phyloP scores from a whole-genome alignment of 805 yeast species.

The Saccharomycopsis sp. region DNA sequence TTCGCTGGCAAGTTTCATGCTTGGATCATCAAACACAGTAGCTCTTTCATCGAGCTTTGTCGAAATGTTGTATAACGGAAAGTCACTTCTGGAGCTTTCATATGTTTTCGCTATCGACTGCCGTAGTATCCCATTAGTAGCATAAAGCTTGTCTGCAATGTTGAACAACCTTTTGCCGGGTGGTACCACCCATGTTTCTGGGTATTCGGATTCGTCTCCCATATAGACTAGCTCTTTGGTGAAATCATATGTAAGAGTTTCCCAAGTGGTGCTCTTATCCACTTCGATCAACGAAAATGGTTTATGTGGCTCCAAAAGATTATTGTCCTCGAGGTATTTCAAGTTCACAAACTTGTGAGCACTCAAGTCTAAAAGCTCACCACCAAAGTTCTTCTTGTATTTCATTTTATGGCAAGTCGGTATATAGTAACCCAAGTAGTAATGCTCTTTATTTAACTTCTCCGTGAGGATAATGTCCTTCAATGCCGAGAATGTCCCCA shows the following conservation, averaged over 20 bases:
- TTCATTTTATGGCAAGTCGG: slow-evolving; percentile 75
- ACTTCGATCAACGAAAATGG: slow-evolving; percentile 20
- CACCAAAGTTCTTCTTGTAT: slow-evolving; percentile 74
- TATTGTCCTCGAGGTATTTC: slow-evolving; percentile 24
- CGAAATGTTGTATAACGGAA: too few relatives aligned
- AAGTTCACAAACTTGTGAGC: slow-evolving; percentile 37
- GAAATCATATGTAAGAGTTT: background rate
- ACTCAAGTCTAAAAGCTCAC: slow-evolving; percentile 53
- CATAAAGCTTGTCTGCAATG: slow-evolving; percentile 34
- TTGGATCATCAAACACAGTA: too few relatives aligned
- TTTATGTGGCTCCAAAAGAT: slow-evolving; percentile 27
- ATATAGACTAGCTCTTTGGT: background rate
- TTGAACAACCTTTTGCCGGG: slow-evolving; percentile 16
- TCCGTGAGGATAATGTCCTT: slow-evolving; percentile 54
- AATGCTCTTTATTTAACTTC: slow-evolving; percentile 41
- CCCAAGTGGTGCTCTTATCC: background rate
- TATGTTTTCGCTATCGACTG: background rate
- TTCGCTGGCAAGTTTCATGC: too few relatives aligned
- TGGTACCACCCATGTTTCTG: slow-evolving; percentile 6
- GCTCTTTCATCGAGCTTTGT: too few relatives aligned
- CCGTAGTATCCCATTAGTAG: slow-evolving; percentile 26
- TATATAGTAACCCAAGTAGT: slow-evolving; percentile 75
- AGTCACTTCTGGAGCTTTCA: too few relatives aligned
- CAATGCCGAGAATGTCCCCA: slow-evolving; percentile 73
- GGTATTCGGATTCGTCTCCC: background rate